Base-by-base conservation (phyloP, 2,329 filamentous ascomycete genomes). In the Lasiodiplodia sp. region DNA sequence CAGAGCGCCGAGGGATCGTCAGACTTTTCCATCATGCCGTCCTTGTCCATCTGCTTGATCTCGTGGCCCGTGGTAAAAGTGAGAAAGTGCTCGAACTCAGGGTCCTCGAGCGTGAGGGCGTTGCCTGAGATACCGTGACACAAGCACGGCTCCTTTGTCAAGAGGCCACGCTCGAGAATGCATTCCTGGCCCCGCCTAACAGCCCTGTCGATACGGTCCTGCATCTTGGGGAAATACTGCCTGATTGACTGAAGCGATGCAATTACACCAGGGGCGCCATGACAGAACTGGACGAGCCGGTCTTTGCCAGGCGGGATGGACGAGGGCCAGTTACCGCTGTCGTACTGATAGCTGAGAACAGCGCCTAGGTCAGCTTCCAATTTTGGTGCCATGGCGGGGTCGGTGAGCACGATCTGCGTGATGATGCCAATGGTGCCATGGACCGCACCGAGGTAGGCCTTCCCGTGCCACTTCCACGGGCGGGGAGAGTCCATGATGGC, bases 401-500 rank as follows among this genome's bases (percentile, higher is more conserved):
- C 84, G 2, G 88, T 88, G 49, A 87, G 80, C 1, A 91, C 84
- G 16, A 92, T 80, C 76, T 93, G 91, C n/a, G 87, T 89, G 68
- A 93, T 84, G 75, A 91, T 92, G 4, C 91, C 89, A 31, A 92
- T 86, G 14, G 87, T 85, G 8, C 91, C 91, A 74, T 93, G 89
- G 0, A 86, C 87, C 5, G 90, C 88, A 1, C 91, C 91, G 44
- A 91, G 81, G 73, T 91, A 91, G 0, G 81, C 81, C 72, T 87
- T 87, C 16, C 85, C 86, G 69, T 88, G 86, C 87, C 88, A 92
- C 70, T 83, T 85, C 91, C 90, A 92, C 0, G 85, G 85, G 56
- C 82, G 83, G 69, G 76, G 81, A 34, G 83, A 82, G 18, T 82
- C 79, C 71, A 92, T 80, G 67, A 92, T 90, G 47, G 85, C 84